Evolutionary conservation across 2,329 filamentous ascomycete genomes (phyloP).

Genomic region (Huntiella moniliformis): DNA sequence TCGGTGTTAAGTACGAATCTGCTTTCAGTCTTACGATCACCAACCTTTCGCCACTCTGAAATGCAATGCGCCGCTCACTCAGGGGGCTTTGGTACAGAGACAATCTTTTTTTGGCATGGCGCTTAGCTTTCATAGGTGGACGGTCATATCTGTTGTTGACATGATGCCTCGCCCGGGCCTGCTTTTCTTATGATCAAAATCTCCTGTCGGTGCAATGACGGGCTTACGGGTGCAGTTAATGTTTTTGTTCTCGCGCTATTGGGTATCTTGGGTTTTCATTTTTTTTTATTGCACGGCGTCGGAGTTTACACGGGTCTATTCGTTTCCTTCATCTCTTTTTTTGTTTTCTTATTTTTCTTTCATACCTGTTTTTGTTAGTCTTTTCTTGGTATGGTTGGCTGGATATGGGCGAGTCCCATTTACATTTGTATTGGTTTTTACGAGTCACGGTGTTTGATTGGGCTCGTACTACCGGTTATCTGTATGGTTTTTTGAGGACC

Average conservation of each 20-base stretch:
- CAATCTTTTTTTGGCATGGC: background rate
- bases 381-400: conserved; percentile 1
- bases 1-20: background rate
- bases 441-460: background rate
- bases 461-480: background rate
- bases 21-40: conserved; percentile 3
- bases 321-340: conserved; percentile 11
- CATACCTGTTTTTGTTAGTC: conserved; percentile 6
- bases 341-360: conserved; percentile 8
- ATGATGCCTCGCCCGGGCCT: too few relatives aligned
- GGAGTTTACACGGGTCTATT: conserved; percentile 7
- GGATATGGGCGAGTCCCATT: conserved; percentile 2
- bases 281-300: conserved; percentile 11
- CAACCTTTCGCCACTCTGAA: background rate
- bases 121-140: too few relatives aligned
- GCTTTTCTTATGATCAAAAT: too few relatives aligned
- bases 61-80: background rate
- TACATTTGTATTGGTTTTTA: conserved; percentile 1
- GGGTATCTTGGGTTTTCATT: conserved; percentile 8
- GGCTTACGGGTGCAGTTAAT: conserved; percentile 8
- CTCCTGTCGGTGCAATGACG: background rate
- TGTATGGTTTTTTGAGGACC: background rate
- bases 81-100: background rate
- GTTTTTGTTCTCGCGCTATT: conserved; percentile 11
- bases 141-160: too few relatives aligned